These are phyloP conservation scores for Leccinum broughii DNA, from an alignment of 768 basidiomycete species.

Conservation along the genomic window DNA sequence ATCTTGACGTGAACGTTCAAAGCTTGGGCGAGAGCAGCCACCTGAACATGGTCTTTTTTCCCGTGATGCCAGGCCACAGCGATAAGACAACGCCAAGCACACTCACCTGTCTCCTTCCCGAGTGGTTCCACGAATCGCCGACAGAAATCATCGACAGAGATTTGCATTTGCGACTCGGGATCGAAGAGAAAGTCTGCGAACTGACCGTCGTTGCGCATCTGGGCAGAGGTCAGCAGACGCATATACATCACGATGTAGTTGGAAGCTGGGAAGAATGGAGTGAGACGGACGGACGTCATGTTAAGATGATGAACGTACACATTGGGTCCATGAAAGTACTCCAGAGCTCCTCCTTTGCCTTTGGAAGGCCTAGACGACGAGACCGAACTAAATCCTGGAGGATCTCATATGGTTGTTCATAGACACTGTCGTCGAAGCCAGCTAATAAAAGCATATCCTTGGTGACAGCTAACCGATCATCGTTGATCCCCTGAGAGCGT, in stretches of 20 bases:
- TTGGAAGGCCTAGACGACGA: slow-evolving; percentile 36
- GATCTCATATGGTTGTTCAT: slow-evolving; percentile 74
- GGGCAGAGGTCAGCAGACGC: slow-evolving; percentile 79
- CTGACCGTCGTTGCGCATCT: slow-evolving; percentile 59
- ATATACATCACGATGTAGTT: slow-evolving; percentile 80
- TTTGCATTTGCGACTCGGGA: slow-evolving; percentile 62
- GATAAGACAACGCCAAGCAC: background rate
- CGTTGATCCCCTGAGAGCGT: slow-evolving; percentile 43
- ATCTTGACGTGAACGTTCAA: slow-evolving; percentile 67
- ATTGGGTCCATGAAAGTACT: slow-evolving; percentile 50
- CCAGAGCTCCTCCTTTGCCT: slow-evolving; percentile 38
- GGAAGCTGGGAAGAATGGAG: slow-evolving; percentile 42
- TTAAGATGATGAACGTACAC: slow-evolving; percentile 36
- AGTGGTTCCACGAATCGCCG: slow-evolving; percentile 72
- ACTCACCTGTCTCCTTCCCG: slow-evolving; percentile 73
- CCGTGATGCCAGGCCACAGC: background rate
- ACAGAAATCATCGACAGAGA: slow-evolving; percentile 69
- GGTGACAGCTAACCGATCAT: slow-evolving; percentile 48
- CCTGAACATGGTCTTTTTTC: slow-evolving; percentile 72
- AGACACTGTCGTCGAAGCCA: slow-evolving; percentile 68
- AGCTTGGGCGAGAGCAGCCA: slow-evolving; percentile 71
- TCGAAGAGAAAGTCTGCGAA: slow-evolving; percentile 77
- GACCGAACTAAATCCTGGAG: slow-evolving; percentile 50
- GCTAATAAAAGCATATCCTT: slow-evolving; percentile 55
- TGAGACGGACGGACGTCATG: slow-evolving; percentile 3